Percentiles rank a stretch among this genome's conserved stretches.
Conservation (phyloP, 306 rosid genomes). For the Cicer pinnatifidum region DNA sequence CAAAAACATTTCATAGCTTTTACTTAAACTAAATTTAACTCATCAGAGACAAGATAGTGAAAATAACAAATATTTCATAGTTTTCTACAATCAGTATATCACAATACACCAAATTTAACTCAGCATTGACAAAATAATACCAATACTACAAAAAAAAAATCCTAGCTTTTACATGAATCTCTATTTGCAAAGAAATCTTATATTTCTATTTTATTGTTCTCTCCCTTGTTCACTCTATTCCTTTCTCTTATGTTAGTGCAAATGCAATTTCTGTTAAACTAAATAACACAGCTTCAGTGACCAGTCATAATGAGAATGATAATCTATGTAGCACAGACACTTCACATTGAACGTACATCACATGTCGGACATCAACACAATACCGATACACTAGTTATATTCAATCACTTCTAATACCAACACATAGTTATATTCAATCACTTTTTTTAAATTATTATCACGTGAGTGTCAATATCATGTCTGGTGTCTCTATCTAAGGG, state of each 20-base stretch:
- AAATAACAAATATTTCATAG: background rate
- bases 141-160: background rate
- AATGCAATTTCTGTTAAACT: background rate
- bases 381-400: too few species aligned
- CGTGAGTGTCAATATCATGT: too few species aligned
- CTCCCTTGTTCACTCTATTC: background rate
- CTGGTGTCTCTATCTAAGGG: too few species aligned
- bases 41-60: background rate
- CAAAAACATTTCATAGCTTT: slow-evolving; percentile 2
- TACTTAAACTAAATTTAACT: background rate
- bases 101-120: background rate
- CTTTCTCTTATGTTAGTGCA: background rate
- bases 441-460: too few species aligned
- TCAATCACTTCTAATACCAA: too few species aligned
- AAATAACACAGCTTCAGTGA: background rate
- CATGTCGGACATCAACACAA: too few species aligned
- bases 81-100: background rate
- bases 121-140: background rate
- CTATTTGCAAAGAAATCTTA: background rate
- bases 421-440: too few species aligned
- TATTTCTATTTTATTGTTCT: background rate
- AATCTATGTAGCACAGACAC: too few species aligned
- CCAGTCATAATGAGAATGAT: background rate
- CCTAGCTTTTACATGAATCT: background rate
- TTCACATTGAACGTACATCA: too few species aligned